A percentile compares a stretch with the other conserved stretches of the same genome.
These are phyloP conservation scores for Endocalyx cinctus DNA, from an alignment of 2,329 filamentous ascomycete species.

Conservation along the genomic window DNA sequence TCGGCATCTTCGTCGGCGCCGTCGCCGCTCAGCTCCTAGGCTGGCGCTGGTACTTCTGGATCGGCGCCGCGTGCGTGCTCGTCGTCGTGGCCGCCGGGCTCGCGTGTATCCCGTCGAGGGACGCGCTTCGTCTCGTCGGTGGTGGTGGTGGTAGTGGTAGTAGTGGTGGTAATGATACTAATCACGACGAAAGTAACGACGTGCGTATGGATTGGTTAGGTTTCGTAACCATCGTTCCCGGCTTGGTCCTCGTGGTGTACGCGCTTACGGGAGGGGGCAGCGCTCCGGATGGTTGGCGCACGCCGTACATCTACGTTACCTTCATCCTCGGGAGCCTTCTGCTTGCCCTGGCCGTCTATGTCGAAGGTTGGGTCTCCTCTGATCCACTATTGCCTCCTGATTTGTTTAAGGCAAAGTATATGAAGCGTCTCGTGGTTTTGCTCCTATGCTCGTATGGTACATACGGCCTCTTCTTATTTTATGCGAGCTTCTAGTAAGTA, in stretches of 20 bases:
- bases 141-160: constrained; percentile 22
- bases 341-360: constrained; percentile 57
- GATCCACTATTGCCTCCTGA: constrained; percentile 66
- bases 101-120: constrained; percentile 24
- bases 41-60: constrained; percentile 67
- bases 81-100: constrained; percentile 19
- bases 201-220: constrained; percentile 79
- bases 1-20: constrained; percentile 62
- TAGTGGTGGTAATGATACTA: too few species aligned
- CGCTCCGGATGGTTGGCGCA: constrained; percentile 65
- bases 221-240: constrained; percentile 54
- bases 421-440: constrained; percentile 57
- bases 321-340: constrained; percentile 59
- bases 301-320: constrained; percentile 64
- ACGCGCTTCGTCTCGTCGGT: too few species aligned
- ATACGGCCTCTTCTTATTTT: constrained; percentile 65
- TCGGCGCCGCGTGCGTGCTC: constrained; percentile 43
- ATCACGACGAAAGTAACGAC: too few species aligned
- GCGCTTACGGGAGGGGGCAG: constrained; percentile 70
- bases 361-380: constrained; percentile 66
- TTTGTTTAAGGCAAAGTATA: constrained; percentile 64
- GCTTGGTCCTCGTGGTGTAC: constrained; percentile 66
- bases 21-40: constrained; percentile 52
- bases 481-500: constrained; percentile 47
- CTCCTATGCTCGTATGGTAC: constrained; percentile 66